Conservation (phyloP, 352 stramenopile genomes). For the Thraustotheca clavata region DNA sequence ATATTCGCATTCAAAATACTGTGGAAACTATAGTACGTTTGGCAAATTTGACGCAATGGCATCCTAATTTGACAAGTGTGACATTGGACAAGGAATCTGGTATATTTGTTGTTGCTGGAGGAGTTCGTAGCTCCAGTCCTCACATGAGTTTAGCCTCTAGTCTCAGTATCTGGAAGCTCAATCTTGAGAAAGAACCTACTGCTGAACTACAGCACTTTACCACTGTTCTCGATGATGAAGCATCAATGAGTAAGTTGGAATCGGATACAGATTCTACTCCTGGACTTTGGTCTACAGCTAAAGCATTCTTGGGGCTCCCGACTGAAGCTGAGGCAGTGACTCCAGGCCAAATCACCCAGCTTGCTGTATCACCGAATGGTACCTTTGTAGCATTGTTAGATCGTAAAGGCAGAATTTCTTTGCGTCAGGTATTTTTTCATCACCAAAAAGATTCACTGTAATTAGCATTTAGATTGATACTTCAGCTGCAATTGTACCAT, state of each 20-base stretch:
- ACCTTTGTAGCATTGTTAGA: neutral
- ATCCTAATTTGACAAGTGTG: neutral
- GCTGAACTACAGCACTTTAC: conserved; percentile 13
- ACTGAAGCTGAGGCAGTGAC: neutral
- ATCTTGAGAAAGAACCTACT: neutral
- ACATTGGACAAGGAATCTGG: neutral
- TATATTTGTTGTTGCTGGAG: conserved; percentile 11
- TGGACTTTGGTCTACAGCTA: neutral
- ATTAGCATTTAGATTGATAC: conserved; percentile 19
- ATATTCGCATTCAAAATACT: conserved; percentile 6
- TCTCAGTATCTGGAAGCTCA: conserved; percentile 16
- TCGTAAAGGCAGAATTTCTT: neutral
- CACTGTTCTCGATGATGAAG: conserved; percentile 9
- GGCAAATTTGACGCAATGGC: conserved; percentile 7
- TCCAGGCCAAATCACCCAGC: neutral
- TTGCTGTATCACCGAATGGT: neutral
- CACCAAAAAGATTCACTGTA: neutral
- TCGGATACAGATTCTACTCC: neutral
- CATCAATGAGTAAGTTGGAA: neutral
- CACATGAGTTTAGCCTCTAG: conserved; percentile 14
- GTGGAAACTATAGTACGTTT: neutral
- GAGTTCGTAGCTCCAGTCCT: neutral
- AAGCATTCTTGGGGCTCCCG: neutral
- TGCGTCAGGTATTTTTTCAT: neutral
- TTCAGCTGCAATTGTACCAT: neutral